Percentiles rank a stretch among this genome's conserved stretches.
phyloP scores from a whole-genome alignment of 2,329 filamentous ascomycete species.

The Penicillium sp. region DNA sequence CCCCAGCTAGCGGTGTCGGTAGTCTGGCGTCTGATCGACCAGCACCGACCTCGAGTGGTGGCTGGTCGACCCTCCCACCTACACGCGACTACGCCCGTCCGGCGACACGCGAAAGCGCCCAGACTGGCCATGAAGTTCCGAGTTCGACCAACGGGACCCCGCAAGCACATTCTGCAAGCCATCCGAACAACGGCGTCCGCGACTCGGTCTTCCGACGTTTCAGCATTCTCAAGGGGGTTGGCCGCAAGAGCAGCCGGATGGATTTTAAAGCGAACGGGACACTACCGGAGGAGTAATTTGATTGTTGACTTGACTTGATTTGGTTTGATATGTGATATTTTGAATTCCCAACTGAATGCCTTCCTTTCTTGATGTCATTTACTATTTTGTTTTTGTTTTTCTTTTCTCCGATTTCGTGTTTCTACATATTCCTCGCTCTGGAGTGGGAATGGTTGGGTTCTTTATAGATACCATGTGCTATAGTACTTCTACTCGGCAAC shows the following conservation, averaged over 20 bases:
- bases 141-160: slow-evolving; percentile 12
- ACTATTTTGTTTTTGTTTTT: slow-evolving; percentile 11
- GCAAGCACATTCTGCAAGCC: slow-evolving; percentile 26
- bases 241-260: slow-evolving; percentile 60
- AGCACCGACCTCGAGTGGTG: slow-evolving; percentile 24
- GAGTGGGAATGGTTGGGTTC: slow-evolving; percentile 2
- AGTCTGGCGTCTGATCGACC: slow-evolving; percentile 13
- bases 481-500: slow-evolving; percentile 4
- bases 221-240: slow-evolving; percentile 65
- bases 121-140: slow-evolving; percentile 5
- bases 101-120: slow-evolving; percentile 28
- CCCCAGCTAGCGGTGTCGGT: slow-evolving; percentile 12
- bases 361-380: slow-evolving; percentile 18
- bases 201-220: slow-evolving; percentile 70
- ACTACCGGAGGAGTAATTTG: slow-evolving; percentile 38
- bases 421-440: slow-evolving; percentile 1
- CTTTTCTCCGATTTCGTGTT: slow-evolving; percentile 2
- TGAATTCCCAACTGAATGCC: slow-evolving; percentile 5
- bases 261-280: slow-evolving; percentile 38
- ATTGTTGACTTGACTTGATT: no score
- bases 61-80: slow-evolving; percentile 32
- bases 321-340: no score
- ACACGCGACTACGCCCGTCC: slow-evolving; percentile 33
- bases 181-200: slow-evolving; percentile 34
- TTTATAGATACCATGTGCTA: slow-evolving; percentile 20